phyloP scores from a whole-genome alignment of 371 early-diverging fungal genomes.

The Chytridiales sp. region DNA sequence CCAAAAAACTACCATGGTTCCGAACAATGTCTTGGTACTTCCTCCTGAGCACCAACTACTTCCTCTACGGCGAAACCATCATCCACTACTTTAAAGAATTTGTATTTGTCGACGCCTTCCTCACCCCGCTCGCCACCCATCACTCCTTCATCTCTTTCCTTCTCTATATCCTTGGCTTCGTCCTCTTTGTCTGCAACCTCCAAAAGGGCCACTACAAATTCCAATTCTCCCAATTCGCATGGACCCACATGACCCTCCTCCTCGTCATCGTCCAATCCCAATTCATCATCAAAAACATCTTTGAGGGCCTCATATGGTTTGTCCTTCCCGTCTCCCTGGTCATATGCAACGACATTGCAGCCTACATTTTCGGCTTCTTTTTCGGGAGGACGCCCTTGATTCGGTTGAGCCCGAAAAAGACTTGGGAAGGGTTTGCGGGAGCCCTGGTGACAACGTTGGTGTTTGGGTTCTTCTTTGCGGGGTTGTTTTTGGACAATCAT shows the following conservation, averaged over 20 bases:
- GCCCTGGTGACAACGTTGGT: slow-evolving; percentile 83
- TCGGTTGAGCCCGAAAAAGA: slow-evolving; percentile 97
- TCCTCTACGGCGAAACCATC: slow-evolving; percentile 86
- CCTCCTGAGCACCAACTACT: slow-evolving; percentile 83
- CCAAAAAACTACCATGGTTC: slow-evolving; percentile 87
- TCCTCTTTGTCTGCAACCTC: slow-evolving; percentile 90
- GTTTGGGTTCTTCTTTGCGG: slow-evolving; percentile 77
- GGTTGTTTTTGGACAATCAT: slow-evolving; percentile 59
- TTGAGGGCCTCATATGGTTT: slow-evolving; percentile 97
- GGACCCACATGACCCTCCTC: slow-evolving; percentile 94
- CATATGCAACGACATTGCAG: slow-evolving; percentile 97
- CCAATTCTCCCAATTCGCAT: slow-evolving; percentile 93
- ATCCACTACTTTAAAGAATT: slow-evolving; percentile 81
- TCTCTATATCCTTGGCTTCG: slow-evolving; percentile 85
- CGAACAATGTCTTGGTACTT: slow-evolving; percentile 88
- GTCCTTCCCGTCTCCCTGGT: slow-evolving; percentile 90
- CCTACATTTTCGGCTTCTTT: slow-evolving; percentile 92
- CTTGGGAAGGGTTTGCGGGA: slow-evolving; percentile 99
- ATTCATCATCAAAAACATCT: slow-evolving; percentile 93
- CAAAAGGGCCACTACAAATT: slow-evolving; percentile 75
- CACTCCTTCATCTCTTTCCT: slow-evolving; percentile 92
- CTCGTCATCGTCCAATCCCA: slow-evolving; percentile 87
- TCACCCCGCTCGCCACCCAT: slow-evolving; percentile 84
- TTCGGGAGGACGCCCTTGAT: slow-evolving; percentile 94
- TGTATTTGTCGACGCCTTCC: slow-evolving; percentile 76